Conservation (phyloP, 306 rosid genomes). For the Arachis stenosperma region DNA sequence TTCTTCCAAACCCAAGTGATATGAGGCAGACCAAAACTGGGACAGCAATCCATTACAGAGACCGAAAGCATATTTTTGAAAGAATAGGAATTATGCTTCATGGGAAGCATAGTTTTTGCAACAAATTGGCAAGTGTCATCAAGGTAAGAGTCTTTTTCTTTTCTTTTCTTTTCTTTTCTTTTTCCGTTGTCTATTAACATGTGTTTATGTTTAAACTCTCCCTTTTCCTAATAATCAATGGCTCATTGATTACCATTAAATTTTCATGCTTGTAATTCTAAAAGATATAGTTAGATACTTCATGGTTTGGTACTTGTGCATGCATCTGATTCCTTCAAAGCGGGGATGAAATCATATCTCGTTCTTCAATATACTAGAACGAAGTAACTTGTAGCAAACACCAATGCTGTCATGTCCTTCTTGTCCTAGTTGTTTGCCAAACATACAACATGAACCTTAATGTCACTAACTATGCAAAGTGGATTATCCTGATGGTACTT, state of each 20-base stretch:
- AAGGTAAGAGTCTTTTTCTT: slow-evolving; percentile 53
- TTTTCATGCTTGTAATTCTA: too few species aligned
- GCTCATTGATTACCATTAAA: too few species aligned
- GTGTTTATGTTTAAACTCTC: slow-evolving; percentile 12
- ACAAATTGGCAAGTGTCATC: slow-evolving; percentile 61
- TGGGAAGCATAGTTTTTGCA: slow-evolving; percentile 78
- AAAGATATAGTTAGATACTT: too few species aligned
- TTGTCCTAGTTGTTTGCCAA: slow-evolving; percentile 6
- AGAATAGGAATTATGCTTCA: slow-evolving; percentile 81
- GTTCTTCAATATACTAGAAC: too few species aligned
- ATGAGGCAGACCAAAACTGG: slow-evolving; percentile 48
- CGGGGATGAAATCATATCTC: background rate
- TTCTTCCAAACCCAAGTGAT: slow-evolving; percentile 57
- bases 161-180: slow-evolving; percentile 20
- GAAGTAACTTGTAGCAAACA: background rate
- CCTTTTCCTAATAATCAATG: background rate
- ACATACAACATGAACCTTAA: slow-evolving; percentile 5
- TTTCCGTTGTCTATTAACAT: slow-evolving; percentile 7
- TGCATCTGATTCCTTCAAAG: slow-evolving; percentile 21
- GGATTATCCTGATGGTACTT: slow-evolving; percentile 4
- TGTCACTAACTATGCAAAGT: background rate
- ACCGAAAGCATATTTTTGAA: slow-evolving; percentile 56
- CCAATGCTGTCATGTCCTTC: background rate
- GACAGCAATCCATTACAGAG: slow-evolving; percentile 37
- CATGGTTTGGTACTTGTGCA: background rate